Conservation (phyloP, 1,284 basidiomycete genomes). For the Ceratobasidium sp. region DNA sequence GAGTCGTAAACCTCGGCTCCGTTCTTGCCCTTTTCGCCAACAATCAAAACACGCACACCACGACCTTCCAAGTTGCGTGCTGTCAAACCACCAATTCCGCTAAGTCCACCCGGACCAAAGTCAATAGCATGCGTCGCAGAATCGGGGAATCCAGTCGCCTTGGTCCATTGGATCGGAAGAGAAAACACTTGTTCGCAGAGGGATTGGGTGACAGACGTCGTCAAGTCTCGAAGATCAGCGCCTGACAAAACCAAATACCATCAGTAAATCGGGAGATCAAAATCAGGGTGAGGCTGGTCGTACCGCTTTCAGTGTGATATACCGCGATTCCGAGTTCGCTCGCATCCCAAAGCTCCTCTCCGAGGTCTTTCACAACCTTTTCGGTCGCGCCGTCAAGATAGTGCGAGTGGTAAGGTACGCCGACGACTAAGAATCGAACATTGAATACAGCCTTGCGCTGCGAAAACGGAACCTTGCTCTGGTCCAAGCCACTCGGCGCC, state of each 20-base stretch:
- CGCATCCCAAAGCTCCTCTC: slow-evolving; percentile 81
- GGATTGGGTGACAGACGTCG: slow-evolving; percentile 76
- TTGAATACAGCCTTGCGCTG: slow-evolving; percentile 95
- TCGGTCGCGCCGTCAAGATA: slow-evolving; percentile 84
- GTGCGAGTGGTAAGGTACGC: slow-evolving; percentile 92
- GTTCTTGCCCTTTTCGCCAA: slow-evolving; percentile 85
- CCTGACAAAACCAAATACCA: slow-evolving; percentile 64
- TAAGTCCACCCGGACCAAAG: slow-evolving; percentile 94
- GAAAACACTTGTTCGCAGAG: slow-evolving; percentile 96
- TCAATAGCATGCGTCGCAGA: slow-evolving; percentile 94
- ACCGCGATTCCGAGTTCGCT: slow-evolving; percentile 83
- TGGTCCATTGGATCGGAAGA: slow-evolving; percentile 88
- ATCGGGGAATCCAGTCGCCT: slow-evolving; percentile 87
- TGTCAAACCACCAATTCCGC: slow-evolving; percentile 92
- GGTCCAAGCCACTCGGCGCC: slow-evolving; percentile 87
- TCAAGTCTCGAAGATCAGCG: slow-evolving; percentile 74
- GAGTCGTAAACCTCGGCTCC: slow-evolving; percentile 85
- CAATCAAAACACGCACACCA: slow-evolving; percentile 87
- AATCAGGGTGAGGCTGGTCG: slow-evolving; percentile 5
- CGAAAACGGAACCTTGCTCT: slow-evolving; percentile 92
- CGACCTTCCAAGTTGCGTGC: slow-evolving; percentile 91
- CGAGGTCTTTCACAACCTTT: slow-evolving; percentile 68
- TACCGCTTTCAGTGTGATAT: slow-evolving; percentile 79
- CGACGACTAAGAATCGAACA: slow-evolving; percentile 93
- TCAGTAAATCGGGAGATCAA: slow-evolving; percentile 1